Percentiles rank a stretch among this genome's conserved stretches.
Evolutionary conservation across 2,329 filamentous ascomycete species (phyloP).

Genomic region (Botrytis galanthina): DNA sequence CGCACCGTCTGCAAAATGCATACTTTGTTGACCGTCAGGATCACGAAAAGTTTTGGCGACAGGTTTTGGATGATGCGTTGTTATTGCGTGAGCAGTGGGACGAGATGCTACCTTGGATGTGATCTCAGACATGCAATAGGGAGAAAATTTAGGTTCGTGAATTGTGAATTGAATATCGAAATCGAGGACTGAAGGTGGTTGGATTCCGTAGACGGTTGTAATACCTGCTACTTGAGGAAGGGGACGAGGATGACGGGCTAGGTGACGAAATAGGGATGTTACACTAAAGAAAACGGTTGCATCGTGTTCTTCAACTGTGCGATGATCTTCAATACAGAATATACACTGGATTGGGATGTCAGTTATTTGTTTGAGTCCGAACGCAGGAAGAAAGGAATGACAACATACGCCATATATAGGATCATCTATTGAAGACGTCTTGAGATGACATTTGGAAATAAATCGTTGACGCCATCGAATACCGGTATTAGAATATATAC

Average conservation of each 20-base stretch:
- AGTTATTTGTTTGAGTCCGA: neutral
- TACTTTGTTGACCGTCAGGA: conserved; percentile 32
- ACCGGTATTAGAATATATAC: conserved; percentile 36
- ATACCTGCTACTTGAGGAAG: conserved; percentile 34
- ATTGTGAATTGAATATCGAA: conserved; percentile 37
- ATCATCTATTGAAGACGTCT: conserved; percentile 33
- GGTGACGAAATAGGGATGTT: conserved; percentile 34
- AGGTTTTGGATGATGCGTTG: conserved; percentile 34
- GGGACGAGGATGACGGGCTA: conserved; percentile 35
- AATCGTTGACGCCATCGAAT: conserved; percentile 37
- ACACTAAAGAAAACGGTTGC: conserved; percentile 39
- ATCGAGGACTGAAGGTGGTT: conserved; percentile 30
- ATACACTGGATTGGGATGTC: conserved; percentile 30
- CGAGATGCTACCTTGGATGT: conserved; percentile 31
- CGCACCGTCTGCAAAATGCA: conserved; percentile 37
- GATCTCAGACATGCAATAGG: conserved; percentile 32
- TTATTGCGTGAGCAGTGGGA: conserved; percentile 29
- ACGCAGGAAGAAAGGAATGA: neutral
- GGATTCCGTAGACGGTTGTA: conserved; percentile 32
- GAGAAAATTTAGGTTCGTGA: conserved; percentile 22
- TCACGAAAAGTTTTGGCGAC: conserved; percentile 26
- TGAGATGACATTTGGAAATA: conserved; percentile 37
- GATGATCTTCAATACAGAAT: conserved; percentile 37
- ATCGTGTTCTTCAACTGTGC: conserved; percentile 38
- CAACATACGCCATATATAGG: conserved; percentile 36